A percentile compares a stretch with the other conserved stretches of the same genome.
Conservation (phyloP, 2,329 filamentous ascomycete species). For the Beauveria rudraprayagi region DNA sequence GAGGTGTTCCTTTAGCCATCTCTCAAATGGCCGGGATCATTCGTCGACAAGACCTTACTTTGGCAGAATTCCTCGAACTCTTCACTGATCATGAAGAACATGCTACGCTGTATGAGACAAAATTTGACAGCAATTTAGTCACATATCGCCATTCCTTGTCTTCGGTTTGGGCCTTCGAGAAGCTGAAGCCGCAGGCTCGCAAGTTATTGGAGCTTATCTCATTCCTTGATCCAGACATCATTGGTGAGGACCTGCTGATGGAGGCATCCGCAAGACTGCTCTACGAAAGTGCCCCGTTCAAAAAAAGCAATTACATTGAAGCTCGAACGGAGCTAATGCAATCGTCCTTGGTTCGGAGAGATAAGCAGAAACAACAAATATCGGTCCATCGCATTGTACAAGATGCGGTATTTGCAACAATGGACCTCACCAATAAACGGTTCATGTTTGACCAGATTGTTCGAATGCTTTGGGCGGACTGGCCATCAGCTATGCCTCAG, state of each 20-base stretch:
- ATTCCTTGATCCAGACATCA: slow-evolving; percentile 7
- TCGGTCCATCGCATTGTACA: slow-evolving; percentile 11
- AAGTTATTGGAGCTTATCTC: slow-evolving; percentile 6
- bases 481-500: slow-evolving; percentile 7
- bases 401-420: slow-evolving; percentile 4
- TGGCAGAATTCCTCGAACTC: no score
- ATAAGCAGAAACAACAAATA: slow-evolving; percentile 4
- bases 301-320: slow-evolving; percentile 8
- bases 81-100: no score
- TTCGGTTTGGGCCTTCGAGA: slow-evolving; percentile 7
- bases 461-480: slow-evolving; percentile 1
- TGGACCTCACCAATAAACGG: not conserved
- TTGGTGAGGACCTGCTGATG: slow-evolving; percentile 6
- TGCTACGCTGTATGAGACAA: not conserved
- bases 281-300: not conserved
- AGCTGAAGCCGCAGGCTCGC: not conserved
- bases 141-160: not conserved
- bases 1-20: slow-evolving; percentile 10
- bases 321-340: slow-evolving; percentile 1
- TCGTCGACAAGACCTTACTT: not conserved
- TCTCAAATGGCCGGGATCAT: slow-evolving; percentile 10
- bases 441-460: slow-evolving; percentile 7
- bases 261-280: not conserved
- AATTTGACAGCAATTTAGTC: not conserved
- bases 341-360: slow-evolving; percentile 8